A percentile compares a stretch with the other conserved stretches of the same genome.
Conservation (phyloP, 2,329 filamentous ascomycete genomes). For the Alternaria sp. region DNA sequence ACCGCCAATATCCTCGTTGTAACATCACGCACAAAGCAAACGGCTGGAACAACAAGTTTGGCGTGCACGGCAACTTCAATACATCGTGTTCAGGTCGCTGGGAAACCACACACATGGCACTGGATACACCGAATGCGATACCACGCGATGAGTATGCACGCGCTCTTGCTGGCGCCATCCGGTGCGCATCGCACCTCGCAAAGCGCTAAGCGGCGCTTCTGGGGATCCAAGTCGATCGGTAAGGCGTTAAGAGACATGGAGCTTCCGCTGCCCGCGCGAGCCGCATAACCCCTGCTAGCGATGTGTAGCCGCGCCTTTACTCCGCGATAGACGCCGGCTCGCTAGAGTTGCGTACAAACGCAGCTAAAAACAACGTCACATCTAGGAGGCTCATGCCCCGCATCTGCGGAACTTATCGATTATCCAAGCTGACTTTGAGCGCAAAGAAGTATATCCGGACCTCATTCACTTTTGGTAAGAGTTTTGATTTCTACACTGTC, state of each 20-base stretch:
- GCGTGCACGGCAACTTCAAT: background rate
- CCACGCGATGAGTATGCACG: conserved; percentile 9
- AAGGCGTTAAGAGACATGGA: conserved; percentile 12
- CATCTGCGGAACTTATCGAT: background rate
- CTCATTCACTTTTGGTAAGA: background rate
- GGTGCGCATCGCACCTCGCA: conserved; percentile 8
- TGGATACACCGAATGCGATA: conserved; percentile 13
- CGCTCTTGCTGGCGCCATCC: conserved; percentile 6
- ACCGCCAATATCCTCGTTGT: background rate
- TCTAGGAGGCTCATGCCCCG: background rate
- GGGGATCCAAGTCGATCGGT: conserved; percentile 13
- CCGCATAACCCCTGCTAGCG: conserved; percentile 20
- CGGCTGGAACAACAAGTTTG: background rate
- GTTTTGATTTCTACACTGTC: background rate
- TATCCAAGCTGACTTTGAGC: background rate
- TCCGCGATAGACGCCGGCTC: conserved; percentile 26
- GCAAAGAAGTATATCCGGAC: background rate
- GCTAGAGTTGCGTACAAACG: conserved; percentile 20
- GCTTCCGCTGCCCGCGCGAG: conserved; percentile 17
- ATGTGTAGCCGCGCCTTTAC: conserved; percentile 14
- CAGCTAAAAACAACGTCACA: conserved; percentile 30
- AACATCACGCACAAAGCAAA: background rate
- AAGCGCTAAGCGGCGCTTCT: conserved; percentile 23
- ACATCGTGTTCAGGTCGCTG: conserved; percentile 14
- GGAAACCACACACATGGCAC: conserved; percentile 24